Evolutionary conservation across 768 basidiomycete species (phyloP), one percentile per base, ranked within the genome.

Genomic region (Rhizopogon vulgaris): DNA sequence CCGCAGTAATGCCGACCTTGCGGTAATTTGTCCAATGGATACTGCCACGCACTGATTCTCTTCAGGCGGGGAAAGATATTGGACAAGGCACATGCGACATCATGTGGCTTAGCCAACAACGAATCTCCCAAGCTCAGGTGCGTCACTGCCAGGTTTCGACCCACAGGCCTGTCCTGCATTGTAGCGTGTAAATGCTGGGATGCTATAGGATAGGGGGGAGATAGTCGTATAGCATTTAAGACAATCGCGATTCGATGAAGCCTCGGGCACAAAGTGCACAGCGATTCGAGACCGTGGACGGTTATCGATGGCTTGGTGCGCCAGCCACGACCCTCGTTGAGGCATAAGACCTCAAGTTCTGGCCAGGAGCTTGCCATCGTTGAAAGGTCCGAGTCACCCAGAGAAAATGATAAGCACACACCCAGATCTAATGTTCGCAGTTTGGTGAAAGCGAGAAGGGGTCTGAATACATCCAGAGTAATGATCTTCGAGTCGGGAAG

Each of bases 331-430:
- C 45, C 32, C 2, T 46, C 45, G 22, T 46, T 46, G 30, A 46
- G 45, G 18, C 22, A 34, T 14, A 46, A 22, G 14, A 46, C 32
- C 32, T 46, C 45, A n/a, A 46, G 45, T 34, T 46, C 45, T 22
- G 45, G 45, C 45, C 45, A 46, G 45, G 32, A 46, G 45, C 18
- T 34, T 34, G 45, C 45, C 45, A 46, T 46, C 9, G 32, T 15
- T 9, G 45, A 22, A 46, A 46, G 30, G 14, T 46, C 45, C 5
- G 32, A 46, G 30, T 46, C 45, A 46, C 32, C 22, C 14, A 46
- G 14, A 24, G 45, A 34, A 46, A 34, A 46, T 34, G 45, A 46
- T 22, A 46, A 32, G 32, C 45, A 46, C 32, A 46, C 45, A 18
- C 45, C 45, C 18, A 46, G 45, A 46, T 46, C 45, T 22, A 46